Percentiles rank a stretch among this genome's conserved stretches.
Conservation (phyloP, 805 yeast genomes). For the Lipomyces orientalis region DNA sequence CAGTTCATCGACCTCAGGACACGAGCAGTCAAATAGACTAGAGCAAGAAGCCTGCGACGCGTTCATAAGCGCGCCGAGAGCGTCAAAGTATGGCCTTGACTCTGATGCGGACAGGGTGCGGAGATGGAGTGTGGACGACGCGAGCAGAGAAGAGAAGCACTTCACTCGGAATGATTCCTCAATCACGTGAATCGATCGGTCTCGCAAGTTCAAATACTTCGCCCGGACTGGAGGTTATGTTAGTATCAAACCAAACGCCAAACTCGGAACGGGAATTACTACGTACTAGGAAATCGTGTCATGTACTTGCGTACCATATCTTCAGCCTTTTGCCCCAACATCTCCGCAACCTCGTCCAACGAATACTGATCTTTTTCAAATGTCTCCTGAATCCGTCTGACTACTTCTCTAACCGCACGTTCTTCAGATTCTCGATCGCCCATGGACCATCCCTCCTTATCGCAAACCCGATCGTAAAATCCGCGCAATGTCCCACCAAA, state of each 20-base stretch:
- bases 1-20: conserved; percentile 58
- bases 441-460: conserved; percentile 19
- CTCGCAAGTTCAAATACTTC: conserved; percentile 59
- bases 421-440: conserved; percentile 49
- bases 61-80: conserved; percentile 64
- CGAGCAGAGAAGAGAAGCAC: conserved; percentile 46
- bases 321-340: conserved; percentile 52
- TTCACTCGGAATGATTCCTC: conserved; percentile 66
- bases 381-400: conserved; percentile 12
- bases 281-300: conserved; percentile 51
- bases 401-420: conserved; percentile 43
- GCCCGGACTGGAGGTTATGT: conserved; percentile 52
- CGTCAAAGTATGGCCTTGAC: conserved; percentile 47
- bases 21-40: conserved; percentile 59
- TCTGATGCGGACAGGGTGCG: conserved; percentile 37
- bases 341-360: conserved; percentile 54
- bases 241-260: background rate
- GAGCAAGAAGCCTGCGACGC: conserved; percentile 63
- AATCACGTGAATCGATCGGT: conserved; percentile 67
- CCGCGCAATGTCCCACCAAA: conserved; percentile 64
- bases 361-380: conserved; percentile 52
- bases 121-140: conserved; percentile 43
- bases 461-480: conserved; percentile 33
- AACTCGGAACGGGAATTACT: background rate
- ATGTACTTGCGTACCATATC: conserved; percentile 55